Base-by-base conservation (phyloP, 2,329 filamentous ascomycete genomes). In the Aureobasidium musti region DNA sequence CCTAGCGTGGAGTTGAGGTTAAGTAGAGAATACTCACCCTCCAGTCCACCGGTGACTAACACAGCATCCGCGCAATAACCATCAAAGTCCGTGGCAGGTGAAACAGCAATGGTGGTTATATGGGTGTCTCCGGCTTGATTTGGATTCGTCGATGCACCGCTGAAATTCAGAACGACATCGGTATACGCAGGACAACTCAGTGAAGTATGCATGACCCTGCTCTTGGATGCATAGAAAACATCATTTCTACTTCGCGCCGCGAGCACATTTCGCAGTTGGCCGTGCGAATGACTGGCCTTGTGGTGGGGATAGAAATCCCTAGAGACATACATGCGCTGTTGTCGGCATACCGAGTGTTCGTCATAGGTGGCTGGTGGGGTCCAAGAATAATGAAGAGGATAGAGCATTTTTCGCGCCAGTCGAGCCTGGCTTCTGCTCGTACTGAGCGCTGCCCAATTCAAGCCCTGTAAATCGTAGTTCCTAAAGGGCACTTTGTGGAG, bases 231-330 rank as follows among this genome's bases (percentile, higher is more conserved):
- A 71, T 86, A 87, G 70, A 83, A 83, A 4, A 87, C 74, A 56
- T 85, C 84, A 68, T 84, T 83, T 47, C 82, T 81, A 14, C 82
- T 82, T 10, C 80, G 82, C 3, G 83, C 81, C 5, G 83, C 82
- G 71, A 87, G 78, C 10, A 86, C 74, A 69, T 87, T 86, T 17
- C 85, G 83, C 3, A 87, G 79, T 70, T 87, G 85, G 69, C 86
- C 87, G 72, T 87, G 85, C 35, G 82, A 79, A 54, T 83, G 80
- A n/a, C 77, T 79, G 5, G 83, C 80, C 64, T 78, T 80, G 68
- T 83, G 80, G 13, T 75, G 75, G 0, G 81, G 75, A 71, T 70
- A 67, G 70, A 75, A 78, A 65, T 65, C 67, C 10, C 69, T 69
- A 63, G 75, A 76, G 17, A 63, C 70, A 67, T 75, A 76, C 14